Conservation (phyloP, 495 filamentous ascomycete species). For the Haplographium delicatum region DNA sequence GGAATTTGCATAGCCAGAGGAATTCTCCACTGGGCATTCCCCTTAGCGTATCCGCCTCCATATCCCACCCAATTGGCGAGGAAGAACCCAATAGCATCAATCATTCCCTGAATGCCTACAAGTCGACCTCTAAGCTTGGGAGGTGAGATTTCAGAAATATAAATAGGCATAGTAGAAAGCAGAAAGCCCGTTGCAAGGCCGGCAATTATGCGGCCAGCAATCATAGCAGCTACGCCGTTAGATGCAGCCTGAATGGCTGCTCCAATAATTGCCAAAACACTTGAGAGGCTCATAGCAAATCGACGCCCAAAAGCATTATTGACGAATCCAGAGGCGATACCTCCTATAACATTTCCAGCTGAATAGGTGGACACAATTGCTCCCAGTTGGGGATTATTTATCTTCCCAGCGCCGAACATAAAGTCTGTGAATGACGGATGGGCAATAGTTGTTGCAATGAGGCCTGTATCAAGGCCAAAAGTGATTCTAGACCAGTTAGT, state of each 20-base stretch:
- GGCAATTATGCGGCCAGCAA: constrained; percentile 30
- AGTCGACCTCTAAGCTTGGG: constrained; percentile 16
- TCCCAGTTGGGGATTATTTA: neutral
- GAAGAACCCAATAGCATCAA: constrained; percentile 50
- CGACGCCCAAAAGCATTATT: neutral
- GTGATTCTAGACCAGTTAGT: no score
- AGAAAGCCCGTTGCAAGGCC: constrained; percentile 30
- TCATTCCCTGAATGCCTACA: constrained; percentile 20
- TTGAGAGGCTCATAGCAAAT: neutral
- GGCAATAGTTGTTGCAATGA: neutral
- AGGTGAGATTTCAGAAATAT: constrained; percentile 19
- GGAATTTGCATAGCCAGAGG: constrained; percentile 24
- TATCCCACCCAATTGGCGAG: constrained; percentile 33
- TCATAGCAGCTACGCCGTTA: constrained; percentile 31
- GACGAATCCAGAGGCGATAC: neutral
- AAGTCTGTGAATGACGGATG: neutral
- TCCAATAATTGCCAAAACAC: neutral
- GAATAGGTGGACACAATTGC: neutral
- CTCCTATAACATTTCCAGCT: neutral
- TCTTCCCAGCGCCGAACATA: neutral
- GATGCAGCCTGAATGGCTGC: constrained; percentile 24
- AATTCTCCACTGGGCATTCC: constrained; percentile 22
- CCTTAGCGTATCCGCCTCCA: constrained; percentile 17
- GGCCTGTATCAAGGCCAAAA: neutral
- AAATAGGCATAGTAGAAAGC: constrained; percentile 24